Evolutionary conservation across 768 basidiomycete genomes (phyloP).

Genomic region (Rhizopogon vulgaris): DNA sequence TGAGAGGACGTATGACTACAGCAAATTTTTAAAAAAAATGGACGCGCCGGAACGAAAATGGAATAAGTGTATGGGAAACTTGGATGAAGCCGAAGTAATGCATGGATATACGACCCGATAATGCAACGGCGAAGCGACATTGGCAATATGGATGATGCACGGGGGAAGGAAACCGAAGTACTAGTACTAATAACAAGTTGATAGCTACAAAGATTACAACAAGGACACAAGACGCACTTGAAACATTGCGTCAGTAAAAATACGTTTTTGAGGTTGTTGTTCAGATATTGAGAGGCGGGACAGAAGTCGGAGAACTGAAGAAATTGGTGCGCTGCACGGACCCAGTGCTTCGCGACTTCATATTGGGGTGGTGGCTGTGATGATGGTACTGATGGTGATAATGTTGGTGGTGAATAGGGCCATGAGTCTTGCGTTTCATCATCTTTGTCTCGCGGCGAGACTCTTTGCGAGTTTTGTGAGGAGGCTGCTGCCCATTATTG

Average conservation of each 20-base stretch:
- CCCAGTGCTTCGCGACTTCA: constrained; percentile 49
- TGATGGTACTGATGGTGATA: constrained; percentile 45
- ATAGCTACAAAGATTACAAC: constrained; percentile 1
- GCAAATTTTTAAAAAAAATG: too few species aligned
- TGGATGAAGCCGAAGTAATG: neutral
- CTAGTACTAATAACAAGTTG: neutral
- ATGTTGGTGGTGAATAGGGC: constrained; percentile 32
- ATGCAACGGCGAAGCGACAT: neutral
- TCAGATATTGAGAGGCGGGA: constrained; percentile 24
- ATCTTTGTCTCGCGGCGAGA: constrained; percentile 61
- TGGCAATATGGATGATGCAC: neutral
- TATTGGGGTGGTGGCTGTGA: constrained; percentile 58
- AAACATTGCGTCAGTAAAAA: neutral
- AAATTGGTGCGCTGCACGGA: constrained; percentile 46
- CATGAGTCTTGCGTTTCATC: constrained; percentile 53
- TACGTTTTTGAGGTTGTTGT: neutral
- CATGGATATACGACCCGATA: neutral
- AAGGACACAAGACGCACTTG: neutral
- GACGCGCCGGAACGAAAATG: too few species aligned
- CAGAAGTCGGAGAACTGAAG: constrained; percentile 28
- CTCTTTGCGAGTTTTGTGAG: constrained; percentile 57
- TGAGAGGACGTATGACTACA: too few species aligned
- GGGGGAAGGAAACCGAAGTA: neutral
- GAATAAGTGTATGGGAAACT: too few species aligned
- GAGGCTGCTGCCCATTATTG: constrained; percentile 32